Evolutionary conservation across 1,284 basidiomycete species (phyloP), one percentile per base, ranked within the genome.

Genomic region (Rugiboletus extremiorientalis): DNA sequence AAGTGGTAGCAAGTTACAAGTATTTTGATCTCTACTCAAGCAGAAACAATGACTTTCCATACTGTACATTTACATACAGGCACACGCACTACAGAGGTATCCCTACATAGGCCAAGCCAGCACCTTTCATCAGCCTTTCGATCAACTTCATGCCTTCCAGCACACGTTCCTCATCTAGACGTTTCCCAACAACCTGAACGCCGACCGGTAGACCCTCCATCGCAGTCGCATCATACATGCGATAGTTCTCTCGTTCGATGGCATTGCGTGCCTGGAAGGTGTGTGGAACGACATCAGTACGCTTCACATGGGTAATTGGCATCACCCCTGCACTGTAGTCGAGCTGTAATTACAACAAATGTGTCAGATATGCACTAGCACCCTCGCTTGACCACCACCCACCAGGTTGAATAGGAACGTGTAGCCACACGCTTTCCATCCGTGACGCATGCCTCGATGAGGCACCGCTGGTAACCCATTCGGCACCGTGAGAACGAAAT

Each of bases 121-220:
- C 63, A 9, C 25, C 55, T 25, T 52, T 58, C 63, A 74, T 59
- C 8, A 68, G 31, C 25, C 46, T 55, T 38, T 76, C 65, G 5
- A 81, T 70, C 40, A 79, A 55, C 58, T 77, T 79, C 80, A 79
- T 80, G 3, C 72, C 80, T 60, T 74, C 80, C 57, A 80, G 60
- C 20, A 80, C 79, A 30, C 82, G 82, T 72, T 90, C 88, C 57
- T 90, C 88, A 57, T 88, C 82, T 46, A 82, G 79, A 18, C 79
- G 75, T 50, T 75, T 74, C 1, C 84, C 84, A 5, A 86, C 79
- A 6, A 89, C 68, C 70, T 89, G 86, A 33, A 90, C 76, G 0
- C 84, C 87, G 0, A 90, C 77, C 0, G 88, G 87, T 41, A 90
- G 73, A 0, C 86, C 86, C 22, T 80, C 73, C 86, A 89, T 89